A percentile compares a stretch with the other conserved stretches of the same genome.
Conservation (phyloP, 495 filamentous ascomycete genomes). For the Friedmanniomyces simplex region DNA sequence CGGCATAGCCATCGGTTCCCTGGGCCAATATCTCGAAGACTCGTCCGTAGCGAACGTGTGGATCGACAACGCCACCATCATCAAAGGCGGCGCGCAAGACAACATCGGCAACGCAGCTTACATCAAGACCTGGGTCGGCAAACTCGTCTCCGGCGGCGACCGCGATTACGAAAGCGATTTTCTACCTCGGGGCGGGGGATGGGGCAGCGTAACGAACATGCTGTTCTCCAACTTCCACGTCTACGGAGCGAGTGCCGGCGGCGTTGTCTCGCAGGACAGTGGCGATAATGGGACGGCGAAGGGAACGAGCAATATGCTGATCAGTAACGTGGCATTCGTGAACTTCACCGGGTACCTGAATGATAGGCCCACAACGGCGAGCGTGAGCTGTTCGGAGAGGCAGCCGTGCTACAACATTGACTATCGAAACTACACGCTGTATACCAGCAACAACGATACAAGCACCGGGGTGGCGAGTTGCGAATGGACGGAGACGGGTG, state of each 20-base stretch:
- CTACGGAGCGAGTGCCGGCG: constrained; percentile 34
- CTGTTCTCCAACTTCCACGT: constrained; percentile 44
- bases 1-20: constrained; percentile 46
- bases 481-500: constrained; percentile 5
- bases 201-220: constrained; percentile 44
- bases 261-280: constrained; percentile 39
- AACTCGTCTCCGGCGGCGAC: constrained; percentile 32
- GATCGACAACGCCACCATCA: constrained; percentile 38
- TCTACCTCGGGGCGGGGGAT: constrained; percentile 42
- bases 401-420: constrained; percentile 19
- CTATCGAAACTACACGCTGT: constrained; percentile 6
- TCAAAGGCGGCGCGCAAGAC: constrained; percentile 32
- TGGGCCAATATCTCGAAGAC: constrained; percentile 50
- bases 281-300: constrained; percentile 43
- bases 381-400: constrained; percentile 37
- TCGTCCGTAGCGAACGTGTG: constrained; percentile 39
- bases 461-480: constrained; percentile 10
- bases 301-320: constrained; percentile 41
- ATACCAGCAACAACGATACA: constrained; percentile 8
- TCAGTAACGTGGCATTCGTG: constrained; percentile 42
- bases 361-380: constrained; percentile 26
- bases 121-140: constrained; percentile 51
- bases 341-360: constrained; percentile 44
- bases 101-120: constrained; percentile 44
- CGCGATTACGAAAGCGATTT: constrained; percentile 39